These are phyloP conservation scores for Alternaria sp. DNA, from an alignment of 2,329 filamentous ascomycete genomes.

Conservation along the genomic window DNA sequence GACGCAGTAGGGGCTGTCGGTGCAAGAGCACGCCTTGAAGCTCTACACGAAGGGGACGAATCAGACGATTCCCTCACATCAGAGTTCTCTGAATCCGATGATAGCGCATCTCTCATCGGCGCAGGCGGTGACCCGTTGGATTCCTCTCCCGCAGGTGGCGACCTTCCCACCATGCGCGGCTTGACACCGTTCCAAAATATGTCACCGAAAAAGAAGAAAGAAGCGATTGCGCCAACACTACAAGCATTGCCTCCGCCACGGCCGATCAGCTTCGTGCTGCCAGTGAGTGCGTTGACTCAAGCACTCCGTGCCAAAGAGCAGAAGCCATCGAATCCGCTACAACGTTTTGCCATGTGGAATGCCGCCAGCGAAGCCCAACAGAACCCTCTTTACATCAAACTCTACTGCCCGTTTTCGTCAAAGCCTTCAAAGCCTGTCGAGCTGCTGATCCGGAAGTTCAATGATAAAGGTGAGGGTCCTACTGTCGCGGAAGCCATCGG, in stretches of 20 bases:
- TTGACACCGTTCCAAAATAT: conserved; percentile 56
- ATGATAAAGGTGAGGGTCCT: conserved; percentile 74
- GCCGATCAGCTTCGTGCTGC: conserved; percentile 74
- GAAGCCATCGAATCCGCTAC: conserved; percentile 74
- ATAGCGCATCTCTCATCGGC: conserved; percentile 75
- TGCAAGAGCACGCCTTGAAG: conserved; percentile 47
- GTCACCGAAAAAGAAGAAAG: conserved; percentile 69
- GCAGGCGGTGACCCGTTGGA: conserved; percentile 67
- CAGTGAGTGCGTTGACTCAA: conserved; percentile 74
- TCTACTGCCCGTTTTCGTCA: conserved; percentile 77
- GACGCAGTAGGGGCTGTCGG: conserved; percentile 49
- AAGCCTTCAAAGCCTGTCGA: conserved; percentile 72
- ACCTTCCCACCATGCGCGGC: conserved; percentile 54
- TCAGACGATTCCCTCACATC: conserved; percentile 53
- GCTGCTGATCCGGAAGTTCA: conserved; percentile 73
- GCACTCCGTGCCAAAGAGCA: conserved; percentile 76
- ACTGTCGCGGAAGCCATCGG: conserved; percentile 84
- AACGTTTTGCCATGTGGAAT: conserved; percentile 77
- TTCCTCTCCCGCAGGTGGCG: conserved; percentile 59
- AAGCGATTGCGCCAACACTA: conserved; percentile 59
- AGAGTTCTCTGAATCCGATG: conserved; percentile 56
- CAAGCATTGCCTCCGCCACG: conserved; percentile 75
- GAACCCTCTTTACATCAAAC: conserved; percentile 77
- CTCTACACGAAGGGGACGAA: conserved; percentile 53
- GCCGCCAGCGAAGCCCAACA: conserved; percentile 74